Conservation (phyloP, 768 basidiomycete genomes). For the Austroboletus eburneus region DNA sequence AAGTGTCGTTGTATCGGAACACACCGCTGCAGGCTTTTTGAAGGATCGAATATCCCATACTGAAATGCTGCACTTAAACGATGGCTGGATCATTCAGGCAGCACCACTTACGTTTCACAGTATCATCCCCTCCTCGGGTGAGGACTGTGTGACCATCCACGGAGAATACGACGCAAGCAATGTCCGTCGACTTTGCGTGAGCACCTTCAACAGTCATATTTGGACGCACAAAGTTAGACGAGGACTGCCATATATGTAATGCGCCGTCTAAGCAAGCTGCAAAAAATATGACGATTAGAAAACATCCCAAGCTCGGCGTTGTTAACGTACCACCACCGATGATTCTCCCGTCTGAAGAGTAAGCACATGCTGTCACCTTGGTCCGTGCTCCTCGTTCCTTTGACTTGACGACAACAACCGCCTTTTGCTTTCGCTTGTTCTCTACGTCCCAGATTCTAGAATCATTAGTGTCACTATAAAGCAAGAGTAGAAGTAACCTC, state of each 20-base stretch:
- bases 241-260: constrained; percentile 89
- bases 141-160: constrained; percentile 82
- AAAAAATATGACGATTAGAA: constrained; percentile 4
- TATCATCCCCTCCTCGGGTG: constrained; percentile 92
- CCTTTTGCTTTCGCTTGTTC: constrained; percentile 90
- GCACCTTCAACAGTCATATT: constrained; percentile 83
- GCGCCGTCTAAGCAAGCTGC: constrained; percentile 89
- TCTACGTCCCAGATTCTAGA: constrained; percentile 91
- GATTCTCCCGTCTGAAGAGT: constrained; percentile 83
- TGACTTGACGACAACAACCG: constrained; percentile 93
- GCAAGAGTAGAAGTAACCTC: constrained; percentile 15
- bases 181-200: constrained; percentile 82
- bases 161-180: constrained; percentile 83
- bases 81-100: background rate
- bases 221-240: constrained; percentile 90
- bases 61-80: constrained; percentile 29
- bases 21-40: constrained; percentile 80
- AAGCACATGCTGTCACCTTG: constrained; percentile 82
- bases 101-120: constrained; percentile 80
- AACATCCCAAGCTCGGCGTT: constrained; percentile 8
- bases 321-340: constrained; percentile 76
- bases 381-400: constrained; percentile 94
- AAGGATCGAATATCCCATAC: constrained; percentile 95
- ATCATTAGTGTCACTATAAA: constrained; percentile 4
- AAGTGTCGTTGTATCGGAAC: constrained; percentile 60